Evolutionary conservation across 164 flowering plant genomes (phyloP).

Genomic region (Liquidambar formosana): DNA sequence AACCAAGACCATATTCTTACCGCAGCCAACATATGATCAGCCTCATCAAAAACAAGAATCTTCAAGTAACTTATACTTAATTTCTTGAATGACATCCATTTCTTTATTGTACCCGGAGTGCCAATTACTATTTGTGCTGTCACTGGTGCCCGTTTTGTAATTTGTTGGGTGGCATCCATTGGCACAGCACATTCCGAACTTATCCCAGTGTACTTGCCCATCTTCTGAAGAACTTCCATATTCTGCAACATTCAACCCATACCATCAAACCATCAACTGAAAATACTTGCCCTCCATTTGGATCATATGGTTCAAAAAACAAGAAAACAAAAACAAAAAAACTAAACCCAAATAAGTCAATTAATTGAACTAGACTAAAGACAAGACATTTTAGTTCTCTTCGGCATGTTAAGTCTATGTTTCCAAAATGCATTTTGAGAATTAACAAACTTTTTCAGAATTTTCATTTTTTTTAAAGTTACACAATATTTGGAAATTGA

Average conservation of each 20-base stretch:
- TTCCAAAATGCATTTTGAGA: too few relatives aligned
- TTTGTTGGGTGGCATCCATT: conserved; percentile 42
- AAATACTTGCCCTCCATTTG: too few relatives aligned
- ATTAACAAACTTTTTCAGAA: too few relatives aligned
- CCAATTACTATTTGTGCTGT: conserved; percentile 86
- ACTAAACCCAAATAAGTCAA: too few relatives aligned
- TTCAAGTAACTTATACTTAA: conserved; percentile 49
- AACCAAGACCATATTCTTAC: conserved; percentile 28
- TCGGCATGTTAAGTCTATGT: too few relatives aligned
- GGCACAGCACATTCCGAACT: conserved; percentile 70
- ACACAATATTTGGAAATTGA: too few relatives aligned
- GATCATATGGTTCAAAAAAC: too few relatives aligned
- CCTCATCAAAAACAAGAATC: conserved; percentile 97
- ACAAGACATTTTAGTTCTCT: too few relatives aligned
- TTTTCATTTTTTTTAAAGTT: too few relatives aligned
- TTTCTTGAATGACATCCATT: conserved; percentile 58
- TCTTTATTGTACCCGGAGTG: conserved; percentile 87
- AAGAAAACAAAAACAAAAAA: too few relatives aligned
- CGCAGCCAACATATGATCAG: conserved; percentile 97
- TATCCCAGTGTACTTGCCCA: conserved; percentile 89
- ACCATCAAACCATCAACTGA: conserved; percentile 6
- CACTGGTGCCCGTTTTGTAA: conserved; percentile 42
- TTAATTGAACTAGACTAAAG: too few relatives aligned
- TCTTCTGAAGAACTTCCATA: conserved; percentile 73
- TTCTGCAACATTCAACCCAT: conserved; percentile 47